Conservation (phyloP, 352 stramenopile genomes). For the Phytophthora podocarpi region DNA sequence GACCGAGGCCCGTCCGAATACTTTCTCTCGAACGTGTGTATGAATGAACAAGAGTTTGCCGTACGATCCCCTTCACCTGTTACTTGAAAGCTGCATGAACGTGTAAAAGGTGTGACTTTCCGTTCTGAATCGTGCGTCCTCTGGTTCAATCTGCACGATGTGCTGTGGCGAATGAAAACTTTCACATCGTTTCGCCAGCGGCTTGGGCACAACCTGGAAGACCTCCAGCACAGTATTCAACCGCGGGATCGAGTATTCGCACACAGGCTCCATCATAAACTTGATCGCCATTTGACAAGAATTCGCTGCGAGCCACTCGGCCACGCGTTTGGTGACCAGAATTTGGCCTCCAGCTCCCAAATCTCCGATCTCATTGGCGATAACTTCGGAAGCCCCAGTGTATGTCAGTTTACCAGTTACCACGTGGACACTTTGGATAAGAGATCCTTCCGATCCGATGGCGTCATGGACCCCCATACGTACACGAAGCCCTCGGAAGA, state of each 20-base stretch:
- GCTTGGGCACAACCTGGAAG: slow-evolving; percentile 40
- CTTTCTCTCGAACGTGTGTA: too few species aligned
- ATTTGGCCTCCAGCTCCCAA: slow-evolving; percentile 58
- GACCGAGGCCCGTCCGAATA: too few species aligned
- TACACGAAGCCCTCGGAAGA: slow-evolving; percentile 53
- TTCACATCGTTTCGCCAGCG: slow-evolving; percentile 13
- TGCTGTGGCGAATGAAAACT: slow-evolving; percentile 22
- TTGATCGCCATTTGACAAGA: slow-evolving; percentile 21
- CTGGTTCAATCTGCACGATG: slow-evolving; percentile 22
- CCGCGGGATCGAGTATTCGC: slow-evolving; percentile 36
- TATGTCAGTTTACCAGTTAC: slow-evolving; percentile 54
- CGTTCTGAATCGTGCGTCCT: slow-evolving; percentile 6
- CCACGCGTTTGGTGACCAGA: slow-evolving; percentile 50
- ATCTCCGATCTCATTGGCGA: slow-evolving; percentile 56
- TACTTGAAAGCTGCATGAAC: slow-evolving; percentile 7
- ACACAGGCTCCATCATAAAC: slow-evolving; percentile 32
- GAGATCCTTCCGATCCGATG: slow-evolving; percentile 27
- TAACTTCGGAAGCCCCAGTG: slow-evolving; percentile 49
- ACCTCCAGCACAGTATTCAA: slow-evolving; percentile 37
- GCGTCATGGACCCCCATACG: slow-evolving; percentile 60
- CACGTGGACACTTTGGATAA: slow-evolving; percentile 40
- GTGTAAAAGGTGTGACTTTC: slow-evolving; percentile 25
- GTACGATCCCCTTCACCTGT: too few species aligned
- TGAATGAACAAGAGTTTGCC: too few species aligned
- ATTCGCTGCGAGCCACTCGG: slow-evolving; percentile 37